Conservation (phyloP, 192 early-diverging fungal species). For the Glomus cerebriforme region DNA sequence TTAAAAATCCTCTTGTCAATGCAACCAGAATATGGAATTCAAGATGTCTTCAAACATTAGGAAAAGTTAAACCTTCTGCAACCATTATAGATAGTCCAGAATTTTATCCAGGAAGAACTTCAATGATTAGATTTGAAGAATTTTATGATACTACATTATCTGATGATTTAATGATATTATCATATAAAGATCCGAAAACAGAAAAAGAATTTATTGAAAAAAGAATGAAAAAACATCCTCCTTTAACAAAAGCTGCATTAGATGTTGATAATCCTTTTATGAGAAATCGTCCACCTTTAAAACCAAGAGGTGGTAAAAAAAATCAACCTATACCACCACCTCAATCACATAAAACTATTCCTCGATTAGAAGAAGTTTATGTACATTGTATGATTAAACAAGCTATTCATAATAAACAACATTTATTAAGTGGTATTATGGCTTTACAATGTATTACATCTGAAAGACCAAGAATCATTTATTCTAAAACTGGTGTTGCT, state of each 20-base stretch:
- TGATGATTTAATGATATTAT: constrained; percentile 58
- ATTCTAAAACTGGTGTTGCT: constrained; percentile 78
- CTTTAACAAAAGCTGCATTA: neutral
- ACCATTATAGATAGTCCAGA: neutral
- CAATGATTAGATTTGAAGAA: constrained; percentile 47
- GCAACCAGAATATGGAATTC: neutral
- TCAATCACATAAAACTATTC: constrained; percentile 63
- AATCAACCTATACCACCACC: constrained; percentile 59
- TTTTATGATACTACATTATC: constrained; percentile 50
- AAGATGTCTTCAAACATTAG: neutral
- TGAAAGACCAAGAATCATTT: constrained; percentile 74
- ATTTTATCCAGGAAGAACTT: constrained; percentile 27
- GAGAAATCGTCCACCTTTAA: neutral
- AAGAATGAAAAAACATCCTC: constrained; percentile 17
- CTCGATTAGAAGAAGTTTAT: constrained; percentile 70
- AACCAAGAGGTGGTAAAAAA: constrained; percentile 43
- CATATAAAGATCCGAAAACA: constrained; percentile 50
- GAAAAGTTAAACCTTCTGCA: neutral
- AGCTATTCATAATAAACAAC: constrained; percentile 85
- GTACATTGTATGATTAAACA: constrained; percentile 88
- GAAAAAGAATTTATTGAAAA: constrained; percentile 36
- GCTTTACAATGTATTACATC: constrained; percentile 89
- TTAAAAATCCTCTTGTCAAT: neutral
- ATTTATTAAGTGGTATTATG: constrained; percentile 88
- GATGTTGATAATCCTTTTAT: constrained; percentile 13